Evolutionary conservation across 2,329 filamentous ascomycete species (phyloP).

Genomic region (Cryphonectria naterciae): DNA sequence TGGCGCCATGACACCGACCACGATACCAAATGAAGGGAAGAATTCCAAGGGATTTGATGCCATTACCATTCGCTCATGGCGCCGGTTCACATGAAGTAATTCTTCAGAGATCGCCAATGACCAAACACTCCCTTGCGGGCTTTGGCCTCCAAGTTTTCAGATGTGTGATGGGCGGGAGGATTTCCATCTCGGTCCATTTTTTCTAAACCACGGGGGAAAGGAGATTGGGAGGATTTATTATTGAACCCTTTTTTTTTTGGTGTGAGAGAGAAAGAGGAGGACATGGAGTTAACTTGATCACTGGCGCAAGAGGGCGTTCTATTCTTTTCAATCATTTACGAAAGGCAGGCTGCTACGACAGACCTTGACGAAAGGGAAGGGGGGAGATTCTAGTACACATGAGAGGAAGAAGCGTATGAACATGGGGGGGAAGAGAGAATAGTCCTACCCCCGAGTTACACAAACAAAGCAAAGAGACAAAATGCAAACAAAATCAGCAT

Average conservation of each 20-base stretch:
- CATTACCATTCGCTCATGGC: conserved; percentile 23
- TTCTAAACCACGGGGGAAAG: not conserved
- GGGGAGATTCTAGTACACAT: not conserved
- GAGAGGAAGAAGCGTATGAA: conserved; percentile 1
- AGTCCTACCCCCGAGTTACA: not conserved
- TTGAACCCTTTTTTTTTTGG: not conserved
- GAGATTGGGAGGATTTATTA: not conserved
- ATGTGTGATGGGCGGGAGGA: not conserved
- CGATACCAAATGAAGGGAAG: conserved; percentile 22
- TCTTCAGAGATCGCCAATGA: conserved; percentile 18
- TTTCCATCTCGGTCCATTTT: not conserved
- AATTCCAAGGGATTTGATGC: conserved; percentile 7
- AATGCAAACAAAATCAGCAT: conserved; percentile 9
- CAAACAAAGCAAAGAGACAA: not conserved
- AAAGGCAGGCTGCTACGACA: conserved; percentile 12
- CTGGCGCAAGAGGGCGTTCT: conserved; percentile 26
- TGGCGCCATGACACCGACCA: conserved; percentile 18
- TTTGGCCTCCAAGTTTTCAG: conserved; percentile 8
- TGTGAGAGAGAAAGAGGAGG: not conserved
- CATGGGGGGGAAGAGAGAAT: not conserved
- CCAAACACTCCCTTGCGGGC: not conserved
- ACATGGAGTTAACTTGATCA: conserved; percentile 1
- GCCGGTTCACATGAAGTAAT: conserved; percentile 12
- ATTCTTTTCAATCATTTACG: conserved; percentile 18
- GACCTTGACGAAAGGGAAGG: not conserved